Percentiles rank a stretch among this genome's conserved stretches.
Conservation (phyloP, 805 yeast species). For the Zygosaccharomyces rouxii region DNA sequence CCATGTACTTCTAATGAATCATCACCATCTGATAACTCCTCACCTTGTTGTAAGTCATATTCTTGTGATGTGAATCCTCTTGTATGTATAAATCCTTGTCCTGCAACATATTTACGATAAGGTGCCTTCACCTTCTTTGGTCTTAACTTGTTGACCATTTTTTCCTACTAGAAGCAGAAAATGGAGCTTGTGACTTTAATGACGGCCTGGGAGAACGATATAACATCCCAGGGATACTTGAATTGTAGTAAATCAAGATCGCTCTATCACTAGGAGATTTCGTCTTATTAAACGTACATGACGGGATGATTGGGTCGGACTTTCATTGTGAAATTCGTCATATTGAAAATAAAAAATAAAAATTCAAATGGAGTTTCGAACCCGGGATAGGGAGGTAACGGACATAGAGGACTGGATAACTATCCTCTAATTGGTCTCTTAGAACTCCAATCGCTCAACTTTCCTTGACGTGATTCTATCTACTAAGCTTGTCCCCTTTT, state of each 20-base stretch:
- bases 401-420: too few species aligned
- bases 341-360: neutral
- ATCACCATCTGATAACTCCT: constrained; percentile 23
- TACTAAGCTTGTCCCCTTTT: too few species aligned
- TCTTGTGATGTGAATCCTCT: constrained; percentile 39
- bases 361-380: neutral
- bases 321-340: neutral
- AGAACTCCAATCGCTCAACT: too few species aligned
- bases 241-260: neutral
- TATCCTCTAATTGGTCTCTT: too few species aligned
- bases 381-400: neutral
- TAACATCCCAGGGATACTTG: constrained; percentile 5
- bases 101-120: constrained; percentile 66
- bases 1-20: constrained; percentile 32
- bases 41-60: constrained; percentile 15
- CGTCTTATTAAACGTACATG: neutral
- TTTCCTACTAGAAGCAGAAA: neutral
- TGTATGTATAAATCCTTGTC: constrained; percentile 34
- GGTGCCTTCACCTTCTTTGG: constrained; percentile 80
- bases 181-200: neutral
- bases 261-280: neutral
- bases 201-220: constrained; percentile 3
- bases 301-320: neutral
- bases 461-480: too few species aligned
- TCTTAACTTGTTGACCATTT: constrained; percentile 82